Evolutionary conservation across 2,329 filamentous ascomycete genomes (phyloP).

Genomic region (Penicillium olsonii): DNA sequence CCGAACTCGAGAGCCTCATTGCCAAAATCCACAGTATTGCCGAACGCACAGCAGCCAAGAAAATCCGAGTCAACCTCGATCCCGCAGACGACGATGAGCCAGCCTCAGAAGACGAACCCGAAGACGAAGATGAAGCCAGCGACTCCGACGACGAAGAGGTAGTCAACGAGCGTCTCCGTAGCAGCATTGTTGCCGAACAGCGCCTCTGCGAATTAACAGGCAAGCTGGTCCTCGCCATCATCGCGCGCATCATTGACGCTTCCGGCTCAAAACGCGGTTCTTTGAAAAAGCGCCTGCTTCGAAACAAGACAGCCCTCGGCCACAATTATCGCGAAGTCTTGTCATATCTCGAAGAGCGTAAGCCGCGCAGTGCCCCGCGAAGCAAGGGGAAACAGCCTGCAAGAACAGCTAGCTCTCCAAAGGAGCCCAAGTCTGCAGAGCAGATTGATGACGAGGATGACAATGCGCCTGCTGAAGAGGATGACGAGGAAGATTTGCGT

Average conservation of each 20-base stretch:
- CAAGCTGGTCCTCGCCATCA: constrained; percentile 79
- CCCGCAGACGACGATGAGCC: constrained; percentile 70
- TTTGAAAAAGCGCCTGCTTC: constrained; percentile 69
- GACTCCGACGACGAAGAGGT: constrained; percentile 39
- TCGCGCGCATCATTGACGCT: constrained; percentile 72
- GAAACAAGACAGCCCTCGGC: constrained; percentile 80
- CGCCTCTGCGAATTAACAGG: constrained; percentile 81
- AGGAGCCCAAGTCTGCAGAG: constrained; percentile 41
- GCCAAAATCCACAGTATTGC: constrained; percentile 74
- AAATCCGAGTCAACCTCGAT: constrained; percentile 50
- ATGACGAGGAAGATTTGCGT: constrained; percentile 45
- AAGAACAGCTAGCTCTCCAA: constrained; percentile 17
- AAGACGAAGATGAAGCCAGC: constrained; percentile 40
- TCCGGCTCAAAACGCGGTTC: constrained; percentile 61
- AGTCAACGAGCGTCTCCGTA: constrained; percentile 58
- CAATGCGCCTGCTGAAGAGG: constrained; percentile 37
- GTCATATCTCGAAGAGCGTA: constrained; percentile 72
- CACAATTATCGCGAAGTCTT: constrained; percentile 84
- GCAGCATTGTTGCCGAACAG: constrained; percentile 76
- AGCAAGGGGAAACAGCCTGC: constrained; percentile 39
- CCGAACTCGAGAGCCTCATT: constrained; percentile 65
- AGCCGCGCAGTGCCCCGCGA: constrained; percentile 36
- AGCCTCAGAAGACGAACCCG: constrained; percentile 62
- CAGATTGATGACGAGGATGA: constrained; percentile 45
- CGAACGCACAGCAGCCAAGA: constrained; percentile 77